Base-by-base conservation (phyloP, 768 basidiomycete genomes). In the Holtermannia corniformis region DNA sequence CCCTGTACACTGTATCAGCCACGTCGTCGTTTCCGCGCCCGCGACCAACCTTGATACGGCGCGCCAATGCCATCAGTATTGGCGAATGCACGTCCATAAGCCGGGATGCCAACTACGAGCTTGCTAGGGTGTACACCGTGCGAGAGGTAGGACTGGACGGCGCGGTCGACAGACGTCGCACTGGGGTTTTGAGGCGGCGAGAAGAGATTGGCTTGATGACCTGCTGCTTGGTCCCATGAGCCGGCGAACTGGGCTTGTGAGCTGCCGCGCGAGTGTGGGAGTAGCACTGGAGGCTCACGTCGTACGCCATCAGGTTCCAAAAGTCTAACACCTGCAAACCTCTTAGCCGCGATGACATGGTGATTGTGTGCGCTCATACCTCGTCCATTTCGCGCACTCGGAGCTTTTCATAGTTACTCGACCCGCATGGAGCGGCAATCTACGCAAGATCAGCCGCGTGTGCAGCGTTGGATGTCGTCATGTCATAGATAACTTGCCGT, bases 361-460 rank as follows among this genome's bases (percentile, higher is more conserved):
- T 23, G 19, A 16, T 25, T 22, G 37, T 10, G 12, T 25, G 19
- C 23, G 23, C 16, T 50, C 54, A 48, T 14, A 58, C 58, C 41
- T 77, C 77, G 68, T 91, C 84, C 92, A 99, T 97, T 56, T 87
- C 87, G 21, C 72, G 74, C 44, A 90, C 77, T 54, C 82, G 78
- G 5, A 97, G 76, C 59, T 84, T 86, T 69, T 82, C 75, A 73
- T 89, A 91, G 61, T 95, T 82, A 58, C 85, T 79, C 2, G 84
- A 80, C 25, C 95, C 95, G 71, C 90, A 93, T 1, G 95, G 92
- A 0, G 93, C 87, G 37, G 89, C 88, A 50, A 93, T 85, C 86
- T 90, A 51, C 4, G 19, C 32, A 44, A 22, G 47, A 48, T 41
- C n/a, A 25, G 7, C 16, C 63, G 41, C 56, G 50, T 20, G 49